These are phyloP conservation scores for Gentiana dahurica DNA, from an alignment of 257 asterid species.

Conservation along the genomic window DNA sequence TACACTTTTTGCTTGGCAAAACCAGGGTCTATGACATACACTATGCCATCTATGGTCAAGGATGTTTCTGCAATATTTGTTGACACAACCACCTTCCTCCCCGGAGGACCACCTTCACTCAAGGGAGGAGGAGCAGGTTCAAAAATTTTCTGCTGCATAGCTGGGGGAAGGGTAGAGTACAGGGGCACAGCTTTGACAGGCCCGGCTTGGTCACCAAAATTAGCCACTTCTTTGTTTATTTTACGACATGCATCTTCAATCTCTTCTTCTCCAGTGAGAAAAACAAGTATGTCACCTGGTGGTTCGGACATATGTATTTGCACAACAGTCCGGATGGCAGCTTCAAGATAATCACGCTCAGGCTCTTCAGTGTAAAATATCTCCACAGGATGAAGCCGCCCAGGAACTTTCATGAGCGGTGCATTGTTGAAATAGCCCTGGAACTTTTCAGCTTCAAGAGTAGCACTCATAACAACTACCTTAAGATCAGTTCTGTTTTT, in stretches of 20 bases:
- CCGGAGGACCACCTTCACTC: constrained; percentile 81
- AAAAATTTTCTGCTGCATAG: constrained; percentile 97
- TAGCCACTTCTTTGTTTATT: constrained; percentile 59
- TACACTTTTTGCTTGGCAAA: constrained; percentile 90
- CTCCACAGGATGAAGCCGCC: constrained; percentile 95
- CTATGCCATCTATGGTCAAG: constrained; percentile 94
- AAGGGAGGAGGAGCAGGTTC: constrained; percentile 95
- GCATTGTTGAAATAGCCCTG: constrained; percentile 81
- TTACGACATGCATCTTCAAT: constrained; percentile 96
- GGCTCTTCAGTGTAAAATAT: constrained; percentile 91
- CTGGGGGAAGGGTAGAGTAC: constrained; percentile 94
- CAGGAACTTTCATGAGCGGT: constrained; percentile 97
- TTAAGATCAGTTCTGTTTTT: constrained; percentile 77
- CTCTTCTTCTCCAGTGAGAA: constrained; percentile 98
- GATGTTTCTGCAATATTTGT: constrained; percentile 98
- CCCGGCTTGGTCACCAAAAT: constrained; percentile 86
- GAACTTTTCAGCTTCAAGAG: constrained; percentile 96
- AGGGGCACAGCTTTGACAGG: constrained; percentile 81
- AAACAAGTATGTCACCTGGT: constrained; percentile 91
- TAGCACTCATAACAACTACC: constrained; percentile 97
- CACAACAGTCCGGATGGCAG: constrained; percentile 84
- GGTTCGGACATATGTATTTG: constrained; percentile 86
- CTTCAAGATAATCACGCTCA: constrained; percentile 93
- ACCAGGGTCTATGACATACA: constrained; percentile 95
- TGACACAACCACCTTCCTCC: constrained; percentile 94